phyloP scores from a whole-genome alignment of 768 basidiomycete genomes.

The Leucocoprinus leucothites region DNA sequence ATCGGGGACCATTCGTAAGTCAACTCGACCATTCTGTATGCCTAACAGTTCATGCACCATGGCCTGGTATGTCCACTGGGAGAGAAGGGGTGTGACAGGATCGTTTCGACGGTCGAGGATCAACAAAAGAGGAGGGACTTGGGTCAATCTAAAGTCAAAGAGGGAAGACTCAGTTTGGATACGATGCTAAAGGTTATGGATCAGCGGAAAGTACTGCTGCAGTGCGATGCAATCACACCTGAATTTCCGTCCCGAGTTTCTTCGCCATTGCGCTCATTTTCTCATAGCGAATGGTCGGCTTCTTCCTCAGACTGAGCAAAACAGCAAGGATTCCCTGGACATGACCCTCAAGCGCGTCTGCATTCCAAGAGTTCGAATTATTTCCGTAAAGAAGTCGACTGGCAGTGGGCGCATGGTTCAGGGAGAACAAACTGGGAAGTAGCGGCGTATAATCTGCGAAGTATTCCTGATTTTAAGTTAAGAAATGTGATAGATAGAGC shows the following conservation, averaged over 20 bases:
- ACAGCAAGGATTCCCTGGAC: slow-evolving; percentile 83
- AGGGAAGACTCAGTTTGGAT: slow-evolving; percentile 78
- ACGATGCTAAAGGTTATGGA: slow-evolving; percentile 49
- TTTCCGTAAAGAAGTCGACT: slow-evolving; percentile 69
- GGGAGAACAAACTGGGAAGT: slow-evolving; percentile 80
- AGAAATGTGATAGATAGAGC: neutral
- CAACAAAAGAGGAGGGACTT: slow-evolving; percentile 83
- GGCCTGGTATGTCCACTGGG: slow-evolving; percentile 99
- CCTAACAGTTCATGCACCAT: slow-evolving; percentile 97
- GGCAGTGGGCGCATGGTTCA: slow-evolving; percentile 69
- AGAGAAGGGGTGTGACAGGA: slow-evolving; percentile 92
- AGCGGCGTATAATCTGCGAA: slow-evolving; percentile 96
- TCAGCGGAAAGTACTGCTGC: neutral
- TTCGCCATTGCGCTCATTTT: slow-evolving; percentile 90
- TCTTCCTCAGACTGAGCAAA: slow-evolving; percentile 93
- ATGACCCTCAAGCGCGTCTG: slow-evolving; percentile 68
- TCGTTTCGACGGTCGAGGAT: slow-evolving; percentile 96
- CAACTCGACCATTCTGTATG: slow-evolving; percentile 92
- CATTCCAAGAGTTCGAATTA: slow-evolving; percentile 71
- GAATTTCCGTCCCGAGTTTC: slow-evolving; percentile 82
- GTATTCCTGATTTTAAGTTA: slow-evolving; percentile 68
- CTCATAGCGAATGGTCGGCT: slow-evolving; percentile 92
- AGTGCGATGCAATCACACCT: slow-evolving; percentile 42
- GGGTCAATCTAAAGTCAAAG: slow-evolving; percentile 90
- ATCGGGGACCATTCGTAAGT: slow-evolving; percentile 79